Evolutionary conservation across 2,329 filamentous ascomycete species (phyloP).

Genomic region (Pezicula radicicola): DNA sequence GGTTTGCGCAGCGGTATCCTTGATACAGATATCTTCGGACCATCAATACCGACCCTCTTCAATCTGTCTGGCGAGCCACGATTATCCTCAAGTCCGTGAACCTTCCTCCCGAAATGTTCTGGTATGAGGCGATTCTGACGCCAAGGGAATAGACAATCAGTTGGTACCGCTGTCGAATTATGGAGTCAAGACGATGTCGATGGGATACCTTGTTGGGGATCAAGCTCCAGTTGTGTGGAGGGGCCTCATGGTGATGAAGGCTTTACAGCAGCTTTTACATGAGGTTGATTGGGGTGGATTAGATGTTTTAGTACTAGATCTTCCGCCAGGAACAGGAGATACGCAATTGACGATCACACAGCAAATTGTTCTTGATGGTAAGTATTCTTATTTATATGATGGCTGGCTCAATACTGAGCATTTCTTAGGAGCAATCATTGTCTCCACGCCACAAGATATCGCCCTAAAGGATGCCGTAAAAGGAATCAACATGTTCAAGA

Average conservation of each 20-base stretch:
- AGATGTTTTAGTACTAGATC: slow-evolving; percentile 83
- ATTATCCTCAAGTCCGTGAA: slow-evolving; percentile 63
- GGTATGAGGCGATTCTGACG: slow-evolving; percentile 18
- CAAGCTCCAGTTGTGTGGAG: slow-evolving; percentile 89
- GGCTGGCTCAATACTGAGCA: background rate
- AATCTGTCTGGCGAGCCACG: slow-evolving; percentile 77
- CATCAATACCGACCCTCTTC: slow-evolving; percentile 87
- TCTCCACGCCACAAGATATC: slow-evolving; percentile 91
- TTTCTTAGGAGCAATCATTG: slow-evolving; percentile 67
- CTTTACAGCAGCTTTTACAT: slow-evolving; percentile 89
- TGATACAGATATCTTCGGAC: slow-evolving; percentile 95
- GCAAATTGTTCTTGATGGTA: slow-evolving; percentile 83
- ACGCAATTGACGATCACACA: slow-evolving; percentile 97
- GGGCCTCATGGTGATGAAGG: slow-evolving; percentile 96
- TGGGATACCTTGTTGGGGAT: slow-evolving; percentile 86
- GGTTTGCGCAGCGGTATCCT: slow-evolving; percentile 84
- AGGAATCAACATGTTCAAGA: slow-evolving; percentile 89
- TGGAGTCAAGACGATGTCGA: slow-evolving; percentile 96
- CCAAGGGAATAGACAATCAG: slow-evolving; percentile 59
- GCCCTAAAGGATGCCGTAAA: slow-evolving; percentile 89
- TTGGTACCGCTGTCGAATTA: slow-evolving; percentile 89
- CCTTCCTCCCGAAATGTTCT: background rate
- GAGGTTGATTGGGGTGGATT: slow-evolving; percentile 92
- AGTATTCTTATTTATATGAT: slow-evolving; percentile 19
- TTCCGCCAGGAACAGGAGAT: slow-evolving; percentile 93